phyloP scores from a whole-genome alignment of 257 asterid species.

The Jacaranda copaia region DNA sequence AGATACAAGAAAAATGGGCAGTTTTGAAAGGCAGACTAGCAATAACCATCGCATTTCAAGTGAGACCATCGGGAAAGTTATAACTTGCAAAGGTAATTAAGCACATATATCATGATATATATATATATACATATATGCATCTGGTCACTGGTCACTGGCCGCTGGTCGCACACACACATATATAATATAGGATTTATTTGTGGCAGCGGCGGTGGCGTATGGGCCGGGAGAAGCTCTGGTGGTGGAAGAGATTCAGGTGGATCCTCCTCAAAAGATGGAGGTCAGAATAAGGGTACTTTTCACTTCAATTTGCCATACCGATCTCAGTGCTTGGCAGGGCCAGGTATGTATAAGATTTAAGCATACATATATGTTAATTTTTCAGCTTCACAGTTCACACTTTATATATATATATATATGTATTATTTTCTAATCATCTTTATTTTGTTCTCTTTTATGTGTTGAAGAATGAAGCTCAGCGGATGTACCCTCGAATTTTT shows the following conservation, averaged over 20 bases:
- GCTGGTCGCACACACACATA: too few species aligned
- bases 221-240: slow-evolving; percentile 71
- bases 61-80: slow-evolving; percentile 61
- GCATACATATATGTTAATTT: too few species aligned
- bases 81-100: slow-evolving; percentile 67
- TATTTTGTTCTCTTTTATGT: neutral
- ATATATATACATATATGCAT: too few species aligned
- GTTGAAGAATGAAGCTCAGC: slow-evolving; percentile 70
- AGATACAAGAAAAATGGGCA: slow-evolving; percentile 44
- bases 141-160: too few species aligned
- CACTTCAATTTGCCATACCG: slow-evolving; percentile 92
- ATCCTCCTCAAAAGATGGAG: slow-evolving; percentile 87
- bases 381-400: too few species aligned
- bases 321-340: slow-evolving; percentile 89
- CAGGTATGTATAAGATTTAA: slow-evolving; percentile 52
- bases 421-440: neutral
- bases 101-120: too few species aligned
- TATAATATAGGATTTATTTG: too few species aligned
- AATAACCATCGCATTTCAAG: neutral
- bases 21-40: slow-evolving; percentile 31
- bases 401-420: too few species aligned
- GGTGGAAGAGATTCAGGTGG: slow-evolving; percentile 77
- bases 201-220: slow-evolving; percentile 89
- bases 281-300: slow-evolving; percentile 80
- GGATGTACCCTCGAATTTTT: slow-evolving; percentile 73